phyloP scores from a whole-genome alignment of 2,329 filamentous ascomycete genomes.

The Aspergillus hortae region DNA sequence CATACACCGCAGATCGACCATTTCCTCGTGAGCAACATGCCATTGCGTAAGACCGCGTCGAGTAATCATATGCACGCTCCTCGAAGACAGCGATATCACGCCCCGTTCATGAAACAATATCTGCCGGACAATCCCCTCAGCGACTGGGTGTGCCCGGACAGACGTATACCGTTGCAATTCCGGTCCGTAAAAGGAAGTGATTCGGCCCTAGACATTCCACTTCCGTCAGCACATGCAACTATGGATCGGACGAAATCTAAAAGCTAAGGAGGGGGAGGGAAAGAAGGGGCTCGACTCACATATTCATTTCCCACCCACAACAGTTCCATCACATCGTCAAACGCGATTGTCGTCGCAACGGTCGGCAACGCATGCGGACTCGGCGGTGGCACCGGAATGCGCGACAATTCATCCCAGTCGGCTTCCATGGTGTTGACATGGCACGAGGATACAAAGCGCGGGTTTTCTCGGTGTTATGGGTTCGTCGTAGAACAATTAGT shows the following conservation, averaged over 20 bases:
- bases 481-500: background rate
- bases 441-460: conserved; percentile 10
- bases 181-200: conserved; percentile 81
- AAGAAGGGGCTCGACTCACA: conserved; percentile 51
- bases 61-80: conserved; percentile 83
- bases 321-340: conserved; percentile 85
- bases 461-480: background rate
- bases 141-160: conserved; percentile 70
- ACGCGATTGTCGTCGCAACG: conserved; percentile 74
- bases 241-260: conserved; percentile 11
- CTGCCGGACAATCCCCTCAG: conserved; percentile 79
- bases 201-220: conserved; percentile 63
- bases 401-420: conserved; percentile 65
- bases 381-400: conserved; percentile 75
- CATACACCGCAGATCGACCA: conserved; percentile 90
- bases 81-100: conserved; percentile 76
- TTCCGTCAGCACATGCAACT: background rate
- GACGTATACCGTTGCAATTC: conserved; percentile 89
- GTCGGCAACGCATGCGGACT: conserved; percentile 67
- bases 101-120: conserved; percentile 89
- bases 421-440: conserved; percentile 40
- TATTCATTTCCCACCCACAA: conserved; percentile 91
- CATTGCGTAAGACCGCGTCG: conserved; percentile 80
- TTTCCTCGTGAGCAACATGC: conserved; percentile 76
- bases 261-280: background rate